Conservation (phyloP, 805 yeast species). For the Cyberlindnera mycetangii region DNA sequence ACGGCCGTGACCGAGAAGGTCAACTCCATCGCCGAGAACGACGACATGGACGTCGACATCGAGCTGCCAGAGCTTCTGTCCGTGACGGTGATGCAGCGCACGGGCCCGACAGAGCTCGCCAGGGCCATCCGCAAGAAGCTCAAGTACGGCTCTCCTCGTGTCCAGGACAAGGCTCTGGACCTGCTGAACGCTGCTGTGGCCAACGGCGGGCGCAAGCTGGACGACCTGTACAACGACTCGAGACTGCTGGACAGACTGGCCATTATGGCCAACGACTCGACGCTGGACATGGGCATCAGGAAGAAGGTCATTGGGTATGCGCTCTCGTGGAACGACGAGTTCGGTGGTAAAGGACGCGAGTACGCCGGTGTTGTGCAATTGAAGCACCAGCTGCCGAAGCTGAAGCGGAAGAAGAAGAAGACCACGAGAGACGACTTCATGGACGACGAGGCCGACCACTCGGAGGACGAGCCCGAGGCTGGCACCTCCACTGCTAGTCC, state of each 20-base stretch:
- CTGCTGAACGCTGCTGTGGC: constrained; percentile 58
- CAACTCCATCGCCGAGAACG: constrained; percentile 43
- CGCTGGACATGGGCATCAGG: constrained; percentile 47
- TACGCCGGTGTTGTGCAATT: constrained; percentile 48
- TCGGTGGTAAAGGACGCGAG: constrained; percentile 39
- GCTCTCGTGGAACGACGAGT: constrained; percentile 64
- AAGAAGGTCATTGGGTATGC: constrained; percentile 50
- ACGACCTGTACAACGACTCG: constrained; percentile 59
- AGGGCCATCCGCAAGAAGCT: constrained; percentile 84
- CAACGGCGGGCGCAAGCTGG: constrained; percentile 42
- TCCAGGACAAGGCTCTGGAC: constrained; percentile 67
- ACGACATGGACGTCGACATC: constrained; percentile 31
- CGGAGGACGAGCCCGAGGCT: constrained; percentile 30
- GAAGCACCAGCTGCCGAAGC: constrained; percentile 42
- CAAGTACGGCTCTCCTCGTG: constrained; percentile 71
- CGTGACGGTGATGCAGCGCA: constrained; percentile 34
- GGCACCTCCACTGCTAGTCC: neutral
- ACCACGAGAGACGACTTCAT: constrained; percentile 35
- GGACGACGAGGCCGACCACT: constrained; percentile 49
- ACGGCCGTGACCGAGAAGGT: constrained; percentile 68
- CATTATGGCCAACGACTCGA: constrained; percentile 40
- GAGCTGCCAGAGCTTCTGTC: constrained; percentile 34
- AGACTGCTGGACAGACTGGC: constrained; percentile 63
- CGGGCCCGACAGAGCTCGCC: constrained; percentile 71
- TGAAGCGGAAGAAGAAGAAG: constrained; percentile 23